Base-by-base conservation (phyloP, 2,329 filamentous ascomycete genomes). In the Venturia oleaginea region DNA sequence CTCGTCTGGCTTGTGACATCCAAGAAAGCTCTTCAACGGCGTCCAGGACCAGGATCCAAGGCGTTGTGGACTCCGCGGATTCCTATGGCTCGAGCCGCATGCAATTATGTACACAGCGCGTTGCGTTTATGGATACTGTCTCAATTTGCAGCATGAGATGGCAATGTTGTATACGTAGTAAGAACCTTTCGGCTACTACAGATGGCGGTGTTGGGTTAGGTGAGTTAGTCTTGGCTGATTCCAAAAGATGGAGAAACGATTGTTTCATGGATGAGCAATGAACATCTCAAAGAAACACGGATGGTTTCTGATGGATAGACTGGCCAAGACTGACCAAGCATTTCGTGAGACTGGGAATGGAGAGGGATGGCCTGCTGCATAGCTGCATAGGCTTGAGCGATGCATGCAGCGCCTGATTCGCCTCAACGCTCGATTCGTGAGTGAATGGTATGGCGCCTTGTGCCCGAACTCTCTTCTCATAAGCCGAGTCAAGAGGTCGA, bases 141-240 rank as follows among this genome's bases (percentile, higher is more conserved):
- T 48, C 46, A 22, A 24, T 22, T 46, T 54, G 48, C 48, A 54
- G 48, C 48, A 54, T 32, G 48, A 17, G 24, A 32, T 15, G 6
- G 13, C 32, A 32, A 24, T 24, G 24, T 22, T 27, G 46, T 55
- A 55, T 34, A 34, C n/a, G n/a, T n/a, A n/a, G n/a, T n/a, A n/a
- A 34, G 27, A 55, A 30, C 27, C 27, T 34, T 55, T 27, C 10
- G 19, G 51, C 51, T 55, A 55, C 27, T 55, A 6, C 11, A 3
- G 51, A 55, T 19, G 51, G 51, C 30, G 30, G 51, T 55, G 51
- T 55, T 55, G 51, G 51, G 51, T 55, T 34, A 34, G 51, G 51
- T 34, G 30, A 34, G 51, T 34, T 34, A 1, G 17, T 48, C 51
- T 55, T 55, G 51, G 51, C 51, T 13, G 24, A 30, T 22, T 19